Evolutionary conservation across 2,329 filamentous ascomycete species (phyloP).

Genomic region (Exophiala sideris): DNA sequence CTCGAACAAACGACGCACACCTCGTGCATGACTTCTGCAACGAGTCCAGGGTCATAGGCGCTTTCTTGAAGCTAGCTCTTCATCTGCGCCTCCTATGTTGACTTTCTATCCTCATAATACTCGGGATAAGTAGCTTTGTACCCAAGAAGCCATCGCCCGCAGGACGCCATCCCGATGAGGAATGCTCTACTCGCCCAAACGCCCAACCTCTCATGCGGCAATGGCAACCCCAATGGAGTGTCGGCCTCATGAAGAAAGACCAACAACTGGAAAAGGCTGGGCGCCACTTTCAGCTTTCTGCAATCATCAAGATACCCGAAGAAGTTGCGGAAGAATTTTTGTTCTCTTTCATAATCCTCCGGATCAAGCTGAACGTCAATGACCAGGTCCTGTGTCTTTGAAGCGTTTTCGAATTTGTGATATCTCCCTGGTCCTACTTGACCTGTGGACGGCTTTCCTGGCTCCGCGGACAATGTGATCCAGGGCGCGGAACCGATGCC

Average conservation of each 20-base stretch:
- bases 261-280: slow-evolving; percentile 26
- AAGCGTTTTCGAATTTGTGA: slow-evolving; percentile 24
- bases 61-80: too few relatives aligned
- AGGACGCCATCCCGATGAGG: background rate
- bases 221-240: slow-evolving; percentile 18
- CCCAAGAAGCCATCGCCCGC: slow-evolving; percentile 5
- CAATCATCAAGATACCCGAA: slow-evolving; percentile 27
- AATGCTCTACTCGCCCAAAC: slow-evolving; percentile 3
- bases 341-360: slow-evolving; percentile 21
- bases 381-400: slow-evolving; percentile 14
- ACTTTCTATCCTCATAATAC: slow-evolving; percentile 2
- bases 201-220: background rate
- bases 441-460: background rate
- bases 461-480: slow-evolving; percentile 10
- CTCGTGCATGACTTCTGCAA: too few relatives aligned
- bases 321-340: slow-evolving; percentile 27
- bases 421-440: background rate
- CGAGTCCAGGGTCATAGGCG: too few relatives aligned
- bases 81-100: background rate
- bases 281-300: slow-evolving; percentile 7
- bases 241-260: slow-evolving; percentile 21
- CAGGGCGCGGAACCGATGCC: slow-evolving; percentile 17
- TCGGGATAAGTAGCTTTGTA: slow-evolving; percentile 9
- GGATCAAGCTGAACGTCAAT: slow-evolving; percentile 25
- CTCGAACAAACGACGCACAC: too few relatives aligned